Evolutionary conservation across 2,329 filamentous ascomycete species (phyloP).

Genomic region (Botrytis aclada): DNA sequence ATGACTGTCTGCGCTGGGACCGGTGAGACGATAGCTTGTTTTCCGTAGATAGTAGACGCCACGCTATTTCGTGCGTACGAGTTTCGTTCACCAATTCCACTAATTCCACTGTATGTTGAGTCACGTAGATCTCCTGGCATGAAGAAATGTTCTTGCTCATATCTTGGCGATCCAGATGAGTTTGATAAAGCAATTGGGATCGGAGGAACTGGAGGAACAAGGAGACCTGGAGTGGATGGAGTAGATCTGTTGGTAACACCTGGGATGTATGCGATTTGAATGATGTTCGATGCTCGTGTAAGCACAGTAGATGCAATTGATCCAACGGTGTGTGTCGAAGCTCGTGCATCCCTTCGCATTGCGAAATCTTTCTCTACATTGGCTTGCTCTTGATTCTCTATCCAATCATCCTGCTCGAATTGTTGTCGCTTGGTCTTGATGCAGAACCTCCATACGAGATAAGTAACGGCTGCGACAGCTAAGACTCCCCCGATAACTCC

Average conservation of each 20-base stretch:
- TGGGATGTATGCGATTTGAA: constrained; percentile 98
- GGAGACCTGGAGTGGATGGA: constrained; percentile 73
- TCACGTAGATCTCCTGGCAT: constrained; percentile 86
- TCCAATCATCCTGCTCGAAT: constrained; percentile 58
- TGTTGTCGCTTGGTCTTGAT: constrained; percentile 75
- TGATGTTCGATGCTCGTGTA: constrained; percentile 95
- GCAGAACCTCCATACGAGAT: constrained; percentile 83
- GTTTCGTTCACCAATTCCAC: constrained; percentile 48
- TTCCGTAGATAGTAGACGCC: constrained; percentile 90
- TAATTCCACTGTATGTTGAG: constrained; percentile 80
- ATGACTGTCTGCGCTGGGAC: constrained; percentile 81
- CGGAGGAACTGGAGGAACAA: constrained; percentile 90
- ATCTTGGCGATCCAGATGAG: constrained; percentile 54
- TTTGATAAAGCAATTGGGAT: constrained; percentile 68
- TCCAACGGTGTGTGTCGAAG: constrained; percentile 79
- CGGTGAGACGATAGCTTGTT: constrained; percentile 78
- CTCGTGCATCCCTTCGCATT: constrained; percentile 57
- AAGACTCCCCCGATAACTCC: constrained; percentile 83
- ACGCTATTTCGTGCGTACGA: constrained; percentile 70
- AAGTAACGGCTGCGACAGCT: constrained; percentile 71
- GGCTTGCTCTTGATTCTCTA: constrained; percentile 49
- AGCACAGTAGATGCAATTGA: constrained; percentile 95
- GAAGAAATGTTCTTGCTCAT: constrained; percentile 86
- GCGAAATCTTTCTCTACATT: constrained; percentile 53
- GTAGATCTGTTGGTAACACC: constrained; percentile 91